A percentile compares a stretch with the other conserved stretches of the same genome.
phyloP scores from a whole-genome alignment of 2,329 filamentous ascomycete species.

The Cladobotryum protrusum region DNA sequence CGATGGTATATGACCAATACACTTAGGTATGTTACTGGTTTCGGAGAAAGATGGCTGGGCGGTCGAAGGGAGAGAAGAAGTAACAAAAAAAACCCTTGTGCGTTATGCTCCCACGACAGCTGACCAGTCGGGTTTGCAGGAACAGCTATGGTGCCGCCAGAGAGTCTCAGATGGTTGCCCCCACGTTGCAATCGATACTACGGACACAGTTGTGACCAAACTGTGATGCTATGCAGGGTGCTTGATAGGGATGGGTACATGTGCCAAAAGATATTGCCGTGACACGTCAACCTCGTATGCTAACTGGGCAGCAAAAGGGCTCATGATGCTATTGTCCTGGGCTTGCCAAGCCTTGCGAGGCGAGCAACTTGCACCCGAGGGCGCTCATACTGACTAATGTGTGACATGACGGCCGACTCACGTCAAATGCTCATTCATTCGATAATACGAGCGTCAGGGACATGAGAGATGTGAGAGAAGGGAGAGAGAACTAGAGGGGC shows the following conservation, averaged over 20 bases:
- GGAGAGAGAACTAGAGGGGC: no score
- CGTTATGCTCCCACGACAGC: constrained; percentile 1
- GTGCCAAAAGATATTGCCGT: not conserved
- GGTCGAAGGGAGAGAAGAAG: not conserved
- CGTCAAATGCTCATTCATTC: not conserved
- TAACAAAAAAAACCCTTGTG: not conserved
- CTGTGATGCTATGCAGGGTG: constrained; percentile 1
- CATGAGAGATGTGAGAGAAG: no score
- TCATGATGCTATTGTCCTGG: not conserved
- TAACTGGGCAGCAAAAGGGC: not conserved
- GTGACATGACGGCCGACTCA: not conserved
- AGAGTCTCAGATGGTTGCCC: constrained; percentile 7
- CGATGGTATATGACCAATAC: not conserved
- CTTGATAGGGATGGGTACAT: constrained; percentile 10
- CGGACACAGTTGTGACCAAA: constrained; percentile 4
- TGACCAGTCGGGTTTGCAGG: constrained; percentile 13
- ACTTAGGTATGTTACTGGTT: constrained; percentile 8
- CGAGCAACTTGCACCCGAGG: no score
- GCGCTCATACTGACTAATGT: not conserved
- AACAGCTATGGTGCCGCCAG: constrained; percentile 5
- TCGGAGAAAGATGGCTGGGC: constrained; percentile 5
- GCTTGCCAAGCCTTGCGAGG: not conserved
- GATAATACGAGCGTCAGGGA: not conserved
- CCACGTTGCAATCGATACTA: constrained; percentile 10
- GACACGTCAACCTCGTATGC: constrained; percentile 7